phyloP scores from a whole-genome alignment of 169 alveolate genomes.

The Plasmodium vinckei region DNA sequence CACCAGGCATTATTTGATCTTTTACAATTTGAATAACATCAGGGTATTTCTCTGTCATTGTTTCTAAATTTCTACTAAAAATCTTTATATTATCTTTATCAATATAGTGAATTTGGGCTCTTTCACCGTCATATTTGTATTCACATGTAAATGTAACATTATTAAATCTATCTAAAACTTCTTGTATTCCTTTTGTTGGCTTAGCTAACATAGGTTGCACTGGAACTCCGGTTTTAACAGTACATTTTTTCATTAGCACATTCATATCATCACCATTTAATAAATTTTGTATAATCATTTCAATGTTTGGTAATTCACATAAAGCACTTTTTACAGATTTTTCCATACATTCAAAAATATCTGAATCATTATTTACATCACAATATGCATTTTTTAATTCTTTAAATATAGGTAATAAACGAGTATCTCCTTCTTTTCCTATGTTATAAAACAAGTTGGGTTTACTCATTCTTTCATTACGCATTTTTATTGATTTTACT shows the following conservation, averaged over 20 bases:
- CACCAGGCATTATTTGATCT: constrained; percentile 78
- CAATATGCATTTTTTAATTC: constrained; percentile 64
- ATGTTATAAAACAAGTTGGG: constrained; percentile 67
- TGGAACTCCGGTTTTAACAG: constrained; percentile 97
- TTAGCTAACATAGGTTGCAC: constrained; percentile 99
- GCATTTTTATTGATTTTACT: constrained; percentile 20
- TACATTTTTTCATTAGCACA: constrained; percentile 90
- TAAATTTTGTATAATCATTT: constrained; percentile 90
- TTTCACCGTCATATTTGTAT: constrained; percentile 98
- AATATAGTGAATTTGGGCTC: constrained; percentile 96
- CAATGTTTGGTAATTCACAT: constrained; percentile 95
- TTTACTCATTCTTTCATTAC: constrained; percentile 60
- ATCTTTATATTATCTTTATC: constrained; percentile 82
- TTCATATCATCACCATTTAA: constrained; percentile 86
- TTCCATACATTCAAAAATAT: constrained; percentile 89
- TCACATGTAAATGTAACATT: constrained; percentile 96
- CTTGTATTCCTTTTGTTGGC: constrained; percentile 93
- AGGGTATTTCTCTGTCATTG: constrained; percentile 85
- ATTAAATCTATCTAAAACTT: constrained; percentile 91
- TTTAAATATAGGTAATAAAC: constrained; percentile 58
- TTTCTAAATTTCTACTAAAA: constrained; percentile 96
- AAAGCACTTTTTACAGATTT: constrained; percentile 90
- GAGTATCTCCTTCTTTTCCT: constrained; percentile 73
- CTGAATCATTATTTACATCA: constrained; percentile 49
- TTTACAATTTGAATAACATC: constrained; percentile 83